Evolutionary conservation across 495 filamentous ascomycete genomes (phyloP), one percentile per base, ranked within the genome.

Genomic region (Penicillium antarcticum): DNA sequence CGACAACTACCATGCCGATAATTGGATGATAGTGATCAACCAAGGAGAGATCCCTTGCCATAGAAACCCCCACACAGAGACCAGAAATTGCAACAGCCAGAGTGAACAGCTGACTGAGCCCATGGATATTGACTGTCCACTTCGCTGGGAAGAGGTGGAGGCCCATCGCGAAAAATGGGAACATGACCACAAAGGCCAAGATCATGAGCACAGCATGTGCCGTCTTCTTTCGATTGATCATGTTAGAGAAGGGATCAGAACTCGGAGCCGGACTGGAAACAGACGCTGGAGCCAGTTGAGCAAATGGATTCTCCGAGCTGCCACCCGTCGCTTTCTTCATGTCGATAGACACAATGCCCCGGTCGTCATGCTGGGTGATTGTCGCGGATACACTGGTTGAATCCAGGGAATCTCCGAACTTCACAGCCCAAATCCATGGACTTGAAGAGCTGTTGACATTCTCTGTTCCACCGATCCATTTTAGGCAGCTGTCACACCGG

Each of bases 351-450:
- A 49, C 45, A 14, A 54, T 45, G 10, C 62, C 59, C 24, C 37
- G 33, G 14, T 42, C 45, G 55, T 83, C 78, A 63, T 96, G 91
- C 48, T 83, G 71, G 8, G 35, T 26, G 49, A 95, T 83, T 12
- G 42, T 48, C 0, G 77, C 80, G 6, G 63, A 66, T 3, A 56
- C 36, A 45, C 74, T 75, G 10, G 77, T 71, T 10, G 82, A 80
- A 31, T 79, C 71, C 39, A 92, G 58, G 1, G 85, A 55, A 0
- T 65, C 60, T 4, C 90, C 87, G 11, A 64, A 57, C 46, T 81
- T 82, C 63, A 77, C 76, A 2, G 85, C 86, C 59, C 76, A 85
- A 53, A 96, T 86, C 81, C 87, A 92, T 11, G 67, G 57, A 16
- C 78, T 76, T 6, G 56, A 63, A 1, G 73, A 61, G 24, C 61